These are phyloP conservation scores for Jatropha multifida DNA, from an alignment of 441 rosid species.

Conservation along the genomic window DNA sequence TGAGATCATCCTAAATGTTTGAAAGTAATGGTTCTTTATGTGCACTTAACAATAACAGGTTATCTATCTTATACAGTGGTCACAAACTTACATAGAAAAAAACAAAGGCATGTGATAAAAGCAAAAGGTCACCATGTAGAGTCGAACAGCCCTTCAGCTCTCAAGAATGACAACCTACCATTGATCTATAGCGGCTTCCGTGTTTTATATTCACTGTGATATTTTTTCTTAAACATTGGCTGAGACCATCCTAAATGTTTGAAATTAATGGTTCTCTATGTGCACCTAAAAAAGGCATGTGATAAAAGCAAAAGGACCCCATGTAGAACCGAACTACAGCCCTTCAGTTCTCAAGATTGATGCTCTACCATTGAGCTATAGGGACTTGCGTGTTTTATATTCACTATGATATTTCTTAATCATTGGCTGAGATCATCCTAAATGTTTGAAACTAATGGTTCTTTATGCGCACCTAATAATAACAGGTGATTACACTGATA, in stretches of 20 bases:
- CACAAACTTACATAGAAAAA: no score
- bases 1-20: neutral
- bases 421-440: neutral
- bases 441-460: neutral
- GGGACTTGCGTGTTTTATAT: slow-evolving; percentile 29
- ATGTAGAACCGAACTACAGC: slow-evolving; percentile 87
- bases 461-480: neutral
- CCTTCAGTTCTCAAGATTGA: slow-evolving; percentile 92
- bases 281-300: no score
- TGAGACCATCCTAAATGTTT: no score
- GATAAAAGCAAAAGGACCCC: slow-evolving; percentile 38
- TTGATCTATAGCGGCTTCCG: slow-evolving; percentile 19
- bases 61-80: no score
- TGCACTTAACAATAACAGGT: no score
- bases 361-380: slow-evolving; percentile 94
- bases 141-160: no score
- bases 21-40: neutral
- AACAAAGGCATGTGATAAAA: no score
- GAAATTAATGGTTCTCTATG: no score
- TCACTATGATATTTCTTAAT: neutral
- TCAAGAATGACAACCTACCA: no score
- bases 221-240: no score
- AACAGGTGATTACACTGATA: no score
- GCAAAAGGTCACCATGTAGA: no score
- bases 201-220: neutral